Conservation (phyloP, 768 basidiomycete species). For the Clavaria fumosa region DNA sequence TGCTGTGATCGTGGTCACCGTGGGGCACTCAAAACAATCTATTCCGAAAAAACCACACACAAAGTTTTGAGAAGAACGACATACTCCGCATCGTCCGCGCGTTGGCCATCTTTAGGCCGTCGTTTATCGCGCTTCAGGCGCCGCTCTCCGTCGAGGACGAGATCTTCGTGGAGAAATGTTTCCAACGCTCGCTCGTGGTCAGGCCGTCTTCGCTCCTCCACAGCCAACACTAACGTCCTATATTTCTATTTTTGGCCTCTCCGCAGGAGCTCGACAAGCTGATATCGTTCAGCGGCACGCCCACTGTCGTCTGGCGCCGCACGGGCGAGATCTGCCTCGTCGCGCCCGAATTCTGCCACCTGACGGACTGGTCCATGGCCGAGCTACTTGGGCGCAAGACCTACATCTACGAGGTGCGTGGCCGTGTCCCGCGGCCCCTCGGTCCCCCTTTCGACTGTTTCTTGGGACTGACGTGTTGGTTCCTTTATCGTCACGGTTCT, state of each 20-base stretch:
- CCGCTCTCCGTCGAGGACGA: slow-evolving; percentile 93
- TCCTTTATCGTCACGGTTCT: slow-evolving; percentile 6
- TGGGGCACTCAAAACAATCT: slow-evolving; percentile 5
- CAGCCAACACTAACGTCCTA: slow-evolving; percentile 4
- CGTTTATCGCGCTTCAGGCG: slow-evolving; percentile 95
- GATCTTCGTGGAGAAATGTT: slow-evolving; percentile 89
- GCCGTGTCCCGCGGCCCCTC: no score
- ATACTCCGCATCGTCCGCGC: slow-evolving; percentile 89
- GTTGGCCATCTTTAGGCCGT: slow-evolving; percentile 90
- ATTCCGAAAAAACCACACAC: slow-evolving; percentile 7
- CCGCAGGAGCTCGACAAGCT: slow-evolving; percentile 96
- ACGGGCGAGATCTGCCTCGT: slow-evolving; percentile 97
- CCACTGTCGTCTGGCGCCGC: slow-evolving; percentile 93
- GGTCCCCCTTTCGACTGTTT: no score
- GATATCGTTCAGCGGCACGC: slow-evolving; percentile 93
- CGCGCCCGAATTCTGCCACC: slow-evolving; percentile 88
- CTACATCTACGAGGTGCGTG: slow-evolving; percentile 49
- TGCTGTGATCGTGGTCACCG: no score
- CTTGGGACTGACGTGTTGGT: no score
- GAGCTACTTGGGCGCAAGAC: slow-evolving; percentile 53
- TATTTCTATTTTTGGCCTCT: slow-evolving; percentile 7
- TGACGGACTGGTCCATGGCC: slow-evolving; percentile 81
- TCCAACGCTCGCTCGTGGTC: slow-evolving; percentile 85
- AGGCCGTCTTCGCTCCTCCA: slow-evolving; percentile 13
- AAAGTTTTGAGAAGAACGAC: slow-evolving; percentile 91